Evolutionary conservation across 306 rosid species (phyloP).

Genomic region (Pterocarpus macrocarpus): DNA sequence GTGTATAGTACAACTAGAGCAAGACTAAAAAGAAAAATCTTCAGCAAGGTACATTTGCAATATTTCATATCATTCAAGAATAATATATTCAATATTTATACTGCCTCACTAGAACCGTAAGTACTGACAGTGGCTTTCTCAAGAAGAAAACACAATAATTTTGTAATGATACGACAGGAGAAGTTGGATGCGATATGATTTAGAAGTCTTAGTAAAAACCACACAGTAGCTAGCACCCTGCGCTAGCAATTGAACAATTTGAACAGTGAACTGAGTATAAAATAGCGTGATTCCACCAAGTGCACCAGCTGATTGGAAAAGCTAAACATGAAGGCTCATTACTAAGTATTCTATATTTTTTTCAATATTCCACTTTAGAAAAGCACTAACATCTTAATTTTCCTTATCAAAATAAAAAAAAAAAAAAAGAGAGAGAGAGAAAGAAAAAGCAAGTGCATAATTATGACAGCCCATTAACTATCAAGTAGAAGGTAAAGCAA

Average conservation of each 20-base stretch:
- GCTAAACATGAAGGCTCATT: not conserved
- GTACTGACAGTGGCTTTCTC: not conserved
- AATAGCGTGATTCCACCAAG: not conserved
- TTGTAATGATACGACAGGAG: not conserved
- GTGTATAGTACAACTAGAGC: not conserved
- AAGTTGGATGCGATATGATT: slow-evolving; percentile 3
- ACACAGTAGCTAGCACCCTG: not conserved
- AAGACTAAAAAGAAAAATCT: not conserved
- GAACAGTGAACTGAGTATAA: not conserved
- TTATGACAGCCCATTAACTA: slow-evolving; percentile 5
- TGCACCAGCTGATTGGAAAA: not conserved
- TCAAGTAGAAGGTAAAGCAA: not conserved
- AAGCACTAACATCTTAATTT: not conserved
- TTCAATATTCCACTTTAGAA: slow-evolving; percentile 21
- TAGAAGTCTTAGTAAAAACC: not conserved
- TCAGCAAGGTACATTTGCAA: slow-evolving; percentile 5
- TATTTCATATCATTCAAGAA: not conserved
- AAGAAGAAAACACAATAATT: not conserved
- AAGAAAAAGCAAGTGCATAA: not conserved
- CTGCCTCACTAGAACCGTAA: not conserved
- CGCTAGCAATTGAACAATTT: not conserved
- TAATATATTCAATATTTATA: not conserved
- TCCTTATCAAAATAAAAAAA: not conserved
- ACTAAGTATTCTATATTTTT: not conserved
- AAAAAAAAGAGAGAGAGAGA: not conserved